Evolutionary conservation across 306 rosid species (phyloP).

Genomic region (Pterocarpus macrocarpus): DNA sequence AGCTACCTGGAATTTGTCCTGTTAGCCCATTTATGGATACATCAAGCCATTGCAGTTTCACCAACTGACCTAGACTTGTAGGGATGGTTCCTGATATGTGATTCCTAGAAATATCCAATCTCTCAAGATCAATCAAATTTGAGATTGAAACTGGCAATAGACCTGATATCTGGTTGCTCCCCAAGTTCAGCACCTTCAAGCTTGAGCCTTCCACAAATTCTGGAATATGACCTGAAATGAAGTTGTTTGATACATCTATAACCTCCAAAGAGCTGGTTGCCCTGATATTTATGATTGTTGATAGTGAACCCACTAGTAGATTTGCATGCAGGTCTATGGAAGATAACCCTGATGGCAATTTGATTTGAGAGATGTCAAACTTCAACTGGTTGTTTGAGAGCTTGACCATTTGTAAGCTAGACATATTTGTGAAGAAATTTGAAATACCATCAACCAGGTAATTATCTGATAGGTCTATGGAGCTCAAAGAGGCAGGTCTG

Average conservation of each 20-base stretch:
- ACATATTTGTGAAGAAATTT: constrained; percentile 71
- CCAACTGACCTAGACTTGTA: constrained; percentile 63
- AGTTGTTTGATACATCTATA: constrained; percentile 79
- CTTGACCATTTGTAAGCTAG: constrained; percentile 74
- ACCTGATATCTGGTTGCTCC: constrained; percentile 77
- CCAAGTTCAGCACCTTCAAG: constrained; percentile 72
- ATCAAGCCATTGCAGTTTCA: constrained; percentile 88
- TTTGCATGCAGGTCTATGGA: constrained; percentile 77
- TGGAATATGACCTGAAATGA: constrained; percentile 77
- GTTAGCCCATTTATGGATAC: constrained; percentile 81
- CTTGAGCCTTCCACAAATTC: constrained; percentile 66
- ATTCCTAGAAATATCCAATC: constrained; percentile 86
- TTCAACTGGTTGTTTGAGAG: constrained; percentile 88
- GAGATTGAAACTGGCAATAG: constrained; percentile 77
- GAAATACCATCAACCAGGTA: constrained; percentile 65
- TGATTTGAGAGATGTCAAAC: constrained; percentile 67
- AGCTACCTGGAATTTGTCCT: constrained; percentile 77
- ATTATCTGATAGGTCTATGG: constrained; percentile 89
- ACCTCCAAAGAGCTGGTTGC: constrained; percentile 76
- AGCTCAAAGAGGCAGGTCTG: constrained; percentile 69
- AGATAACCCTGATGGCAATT: constrained; percentile 63
- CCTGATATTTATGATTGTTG: constrained; percentile 62
- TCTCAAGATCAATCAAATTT: constrained; percentile 68
- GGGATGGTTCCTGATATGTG: constrained; percentile 79
- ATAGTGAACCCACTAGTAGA: constrained; percentile 73